Evolutionary conservation across 2,329 filamentous ascomycete species (phyloP), one percentile per base, ranked within the genome.

Genomic region (Pseudogymnoascus destructans): DNA sequence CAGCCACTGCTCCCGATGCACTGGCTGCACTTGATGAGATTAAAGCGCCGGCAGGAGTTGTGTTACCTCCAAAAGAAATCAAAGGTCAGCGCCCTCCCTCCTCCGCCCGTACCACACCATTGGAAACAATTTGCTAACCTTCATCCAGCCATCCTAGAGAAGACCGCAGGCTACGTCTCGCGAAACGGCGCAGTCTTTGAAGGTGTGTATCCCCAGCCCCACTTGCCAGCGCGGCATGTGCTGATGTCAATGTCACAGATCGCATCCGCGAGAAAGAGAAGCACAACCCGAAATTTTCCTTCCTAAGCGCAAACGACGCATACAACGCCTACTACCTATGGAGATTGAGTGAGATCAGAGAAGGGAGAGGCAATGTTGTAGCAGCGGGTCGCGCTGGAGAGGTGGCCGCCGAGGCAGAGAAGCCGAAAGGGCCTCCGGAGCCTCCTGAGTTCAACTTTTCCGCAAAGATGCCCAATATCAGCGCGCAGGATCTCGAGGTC

Each of bases 381-480:
- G 83, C 86, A 59, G 87, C 88, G 59, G 90, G 90, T 57, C 81
- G 87, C 64, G 79, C 78, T 42, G 84, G 79, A 60, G 87, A 90
- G 65, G 73, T 76, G 11, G 74, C 75, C 19, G 75, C 75, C 40
- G 74, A 74, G 36, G 75, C 75, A 58, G 79, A 81, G 70, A 89
- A 87, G 69, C 85, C 89, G 42, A 81, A 87, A 71, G 92, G 91
- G 19, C 92, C 92, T 6, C 84, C 86, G 42, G 84, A 91, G 67
- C 93, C 93, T 13, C 81, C 87, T 59, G 86, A 91, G 66, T 97
- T 95, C 68, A 82, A 87, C 65, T 98, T 96, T 74, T 95, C 89
- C 59, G 91, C 93, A 65, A 87, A 91, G 70, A 95, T 97, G 89
- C 93, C 93, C 59, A 92, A 91, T 65, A 95, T 98, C 74, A 95